Evolutionary conservation across 441 rosid species (phyloP), one percentile per base, ranked within the genome.

Genomic region (Gossypium schwendimanii): DNA sequence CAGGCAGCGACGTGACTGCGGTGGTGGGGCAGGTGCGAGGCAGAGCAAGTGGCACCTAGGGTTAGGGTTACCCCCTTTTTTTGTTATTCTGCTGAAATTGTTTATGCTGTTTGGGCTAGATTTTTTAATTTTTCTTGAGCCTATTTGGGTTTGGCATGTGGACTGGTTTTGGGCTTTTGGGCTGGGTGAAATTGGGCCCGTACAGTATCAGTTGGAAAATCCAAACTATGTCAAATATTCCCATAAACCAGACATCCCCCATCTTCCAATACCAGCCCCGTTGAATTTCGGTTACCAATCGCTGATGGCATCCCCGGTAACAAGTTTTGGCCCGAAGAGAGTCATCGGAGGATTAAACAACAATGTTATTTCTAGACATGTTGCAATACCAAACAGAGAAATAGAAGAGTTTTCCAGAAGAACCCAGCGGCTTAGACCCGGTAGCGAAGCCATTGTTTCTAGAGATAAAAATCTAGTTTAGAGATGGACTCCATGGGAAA

Each of bases 311-410:
- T 2, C 24, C 17, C 4, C 0, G n/a, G 84, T 84, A 80, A 84
- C 28, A 78, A 36, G 79, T 78, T 84, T 20, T 17, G 1, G 4
- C 69, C 61, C 2, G 82, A 57, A 17, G 84, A 75, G 69, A 12
- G 45, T 17, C 54, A 81, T 65, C 0, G 74, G 60, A 12, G 63
- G 88, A 84, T 91, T 88, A 89, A 57, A 87, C 70, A 15, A 58
- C n/a, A 15, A 84, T 73, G 1, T 0, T 36, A 2, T 4, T 12
- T n/a, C 3, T 0, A 2, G 80, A 52, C 20, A 81, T 71, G 60
- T 79, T 82, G 77, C 63, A 1, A 75, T 79, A 83, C 87, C 90
- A 87, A 66, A 89, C 17, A 4, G 88, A 86, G 87, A 89, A 89
- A 74, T 53, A 69, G 71, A 69, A 87, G 47, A 2, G 79, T 57